Base-by-base conservation (phyloP, 768 basidiomycete species). In the Mycena galopus region DNA sequence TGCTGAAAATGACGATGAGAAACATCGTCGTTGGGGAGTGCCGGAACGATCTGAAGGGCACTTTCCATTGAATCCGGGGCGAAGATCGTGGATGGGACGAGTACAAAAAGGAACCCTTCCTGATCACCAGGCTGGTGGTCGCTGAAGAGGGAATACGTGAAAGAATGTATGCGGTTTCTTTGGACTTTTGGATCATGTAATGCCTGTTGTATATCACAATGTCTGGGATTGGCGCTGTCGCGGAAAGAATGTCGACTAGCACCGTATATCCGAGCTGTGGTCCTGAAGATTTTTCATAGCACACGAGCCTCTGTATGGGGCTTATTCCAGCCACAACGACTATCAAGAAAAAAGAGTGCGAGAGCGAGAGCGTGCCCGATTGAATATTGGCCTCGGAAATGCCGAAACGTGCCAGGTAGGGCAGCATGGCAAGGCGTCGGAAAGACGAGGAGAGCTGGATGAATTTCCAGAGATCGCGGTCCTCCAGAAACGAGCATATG, bases 221-320 rank as follows among this genome's bases (percentile, higher is more conserved):
- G 27, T 75, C 70, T 53, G 73, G 73, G 30, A 75, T 75, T 4
- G 70, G 73, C 25, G 69, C 39, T 3, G 55, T 35, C 10, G 35
- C 14, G 21, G 51, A 16, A 0, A 75, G 51, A 35, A 75, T 64
- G 21, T 50, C 7, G 42, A 39, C 63, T 8, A 75, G 29, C 51
- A 16, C 33, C 25, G 19, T 33, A 32, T 67, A 71, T 29, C 57
- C 60, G 3, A 33, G 33, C 23, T 29, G 30, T 3, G 33, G 0
- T 16, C 62, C 44, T 0, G 50, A n/a, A n/a, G n/a, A n/a, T n/a
- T n/a, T 29, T 29, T 55, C 19, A 30, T 69, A 71, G 47, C 70
- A 75, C 16, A 72, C 30, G 30, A 75, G 69, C n/a, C 53, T 27
- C n/a, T 68, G 35, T 16, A 72, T 72, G 14, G 73, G 70, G 12